Percentiles rank a stretch among this genome's conserved stretches.
Evolutionary conservation across 352 stramenopile species (phyloP).

Genomic region (Phytophthora sojae): DNA sequence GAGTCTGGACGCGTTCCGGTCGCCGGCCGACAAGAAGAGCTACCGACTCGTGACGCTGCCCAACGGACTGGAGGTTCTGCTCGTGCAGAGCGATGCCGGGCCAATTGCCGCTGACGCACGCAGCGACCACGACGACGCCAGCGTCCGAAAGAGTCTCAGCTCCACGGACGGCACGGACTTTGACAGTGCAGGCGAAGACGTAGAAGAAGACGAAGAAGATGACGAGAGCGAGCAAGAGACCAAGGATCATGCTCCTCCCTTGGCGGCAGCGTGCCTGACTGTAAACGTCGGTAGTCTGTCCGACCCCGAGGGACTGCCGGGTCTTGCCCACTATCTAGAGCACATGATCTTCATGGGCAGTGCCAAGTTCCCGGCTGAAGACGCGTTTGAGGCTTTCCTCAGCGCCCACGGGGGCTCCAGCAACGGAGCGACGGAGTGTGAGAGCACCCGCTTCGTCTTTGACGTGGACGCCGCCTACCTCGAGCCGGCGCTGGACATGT

Average conservation of each 20-base stretch:
- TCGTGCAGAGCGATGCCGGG: conserved; percentile 60
- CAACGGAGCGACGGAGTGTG: conserved; percentile 93
- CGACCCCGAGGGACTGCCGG: conserved; percentile 65
- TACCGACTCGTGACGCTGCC: conserved; percentile 72
- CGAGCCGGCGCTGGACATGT: conserved; percentile 82
- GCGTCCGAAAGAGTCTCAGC: conserved; percentile 5
- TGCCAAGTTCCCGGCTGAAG: conserved; percentile 92
- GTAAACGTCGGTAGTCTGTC: conserved; percentile 66
- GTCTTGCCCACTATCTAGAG: conserved; percentile 89
- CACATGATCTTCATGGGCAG: conserved; percentile 96
- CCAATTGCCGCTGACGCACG: background rate
- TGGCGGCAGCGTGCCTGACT: conserved; percentile 61
- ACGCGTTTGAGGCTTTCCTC: conserved; percentile 91
- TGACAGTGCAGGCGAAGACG: conserved; percentile 19
- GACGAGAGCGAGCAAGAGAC: background rate
- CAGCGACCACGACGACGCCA: conserved; percentile 3
- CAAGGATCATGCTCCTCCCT: conserved; percentile 24
- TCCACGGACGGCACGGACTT: conserved; percentile 26
- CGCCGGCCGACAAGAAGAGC: conserved; percentile 67
- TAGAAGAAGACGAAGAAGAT: conserved; percentile 10
- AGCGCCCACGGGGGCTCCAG: conserved; percentile 86
- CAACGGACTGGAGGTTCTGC: conserved; percentile 72
- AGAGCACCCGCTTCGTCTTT: conserved; percentile 93
- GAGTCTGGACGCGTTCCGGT: conserved; percentile 62
- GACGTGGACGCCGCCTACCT: conserved; percentile 72